Conservation (phyloP, 1,284 basidiomycete species). For the Hymenochaete sp. region DNA sequence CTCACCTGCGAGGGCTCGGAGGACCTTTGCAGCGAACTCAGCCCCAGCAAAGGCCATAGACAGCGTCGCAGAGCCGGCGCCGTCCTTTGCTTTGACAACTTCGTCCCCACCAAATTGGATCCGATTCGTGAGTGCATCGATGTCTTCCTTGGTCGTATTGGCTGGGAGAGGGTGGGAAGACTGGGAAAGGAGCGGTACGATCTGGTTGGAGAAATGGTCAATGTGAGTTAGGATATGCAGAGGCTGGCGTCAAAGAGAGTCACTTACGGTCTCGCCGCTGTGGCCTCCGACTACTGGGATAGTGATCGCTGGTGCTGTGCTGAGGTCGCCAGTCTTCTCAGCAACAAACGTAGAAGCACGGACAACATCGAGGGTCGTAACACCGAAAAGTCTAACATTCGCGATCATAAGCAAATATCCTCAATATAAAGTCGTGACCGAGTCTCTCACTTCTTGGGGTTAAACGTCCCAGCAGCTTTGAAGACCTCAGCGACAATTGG, state of each 20-base stretch:
- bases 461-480: constrained; percentile 87
- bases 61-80: constrained; percentile 67
- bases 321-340: constrained; percentile 62
- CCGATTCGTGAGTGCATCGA: constrained; percentile 52
- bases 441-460: constrained; percentile 75
- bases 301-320: constrained; percentile 58
- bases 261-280: constrained; percentile 79
- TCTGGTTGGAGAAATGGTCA: constrained; percentile 38
- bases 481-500: constrained; percentile 94
- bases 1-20: constrained; percentile 85
- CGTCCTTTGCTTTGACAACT: constrained; percentile 77
- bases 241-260: not conserved
- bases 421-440: not conserved
- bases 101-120: constrained; percentile 78
- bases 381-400: constrained; percentile 77
- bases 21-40: constrained; percentile 71
- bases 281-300: constrained; percentile 95
- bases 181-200: constrained; percentile 94
- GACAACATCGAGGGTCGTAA: constrained; percentile 96
- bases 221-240: constrained; percentile 14
- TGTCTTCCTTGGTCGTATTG: constrained; percentile 40
- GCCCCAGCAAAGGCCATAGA: constrained; percentile 74
- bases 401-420: constrained; percentile 2
- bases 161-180: constrained; percentile 64
- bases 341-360: constrained; percentile 93